Conservation (phyloP, 1,284 basidiomycete species). For the Malassezia sp. region DNA sequence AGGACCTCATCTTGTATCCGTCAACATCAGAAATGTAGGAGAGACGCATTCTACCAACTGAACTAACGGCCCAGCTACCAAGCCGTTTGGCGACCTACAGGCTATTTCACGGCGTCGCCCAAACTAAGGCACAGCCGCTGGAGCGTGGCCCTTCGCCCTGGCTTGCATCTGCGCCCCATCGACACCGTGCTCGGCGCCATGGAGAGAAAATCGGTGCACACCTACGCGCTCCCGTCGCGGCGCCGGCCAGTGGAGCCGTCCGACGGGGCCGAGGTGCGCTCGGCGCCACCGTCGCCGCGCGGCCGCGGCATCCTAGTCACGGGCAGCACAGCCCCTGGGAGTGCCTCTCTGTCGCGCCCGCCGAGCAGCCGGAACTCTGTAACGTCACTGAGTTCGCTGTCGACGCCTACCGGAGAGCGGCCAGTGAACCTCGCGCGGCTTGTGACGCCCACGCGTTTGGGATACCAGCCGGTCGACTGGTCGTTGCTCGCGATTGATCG, state of each 20-base stretch:
- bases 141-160: too few species aligned
- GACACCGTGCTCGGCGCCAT: too few species aligned
- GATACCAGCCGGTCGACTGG: constrained; percentile 8
- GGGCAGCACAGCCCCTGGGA: too few species aligned
- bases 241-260: not conserved
- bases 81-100: too few species aligned
- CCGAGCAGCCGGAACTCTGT: too few species aligned
- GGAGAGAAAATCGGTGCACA: constrained; percentile 4
- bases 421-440: not conserved
- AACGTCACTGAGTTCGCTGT: too few species aligned
- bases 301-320: too few species aligned
- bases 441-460: not conserved
- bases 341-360: too few species aligned
- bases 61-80: constrained; percentile 18
- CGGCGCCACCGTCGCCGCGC: not conserved
- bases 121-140: too few species aligned
- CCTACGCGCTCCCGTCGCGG: constrained; percentile 10
- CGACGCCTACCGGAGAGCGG: not conserved
- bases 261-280: not conserved
- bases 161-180: too few species aligned
- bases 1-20: constrained; percentile 19
- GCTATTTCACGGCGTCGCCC: too few species aligned
- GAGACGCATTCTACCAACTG: constrained; percentile 23
- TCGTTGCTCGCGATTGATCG: constrained; percentile 9
- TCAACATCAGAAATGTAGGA: constrained; percentile 9